These are phyloP conservation scores for Fusarium keratoplasticum DNA, from an alignment of 2,329 filamentous ascomycete genomes.

Conservation along the genomic window DNA sequence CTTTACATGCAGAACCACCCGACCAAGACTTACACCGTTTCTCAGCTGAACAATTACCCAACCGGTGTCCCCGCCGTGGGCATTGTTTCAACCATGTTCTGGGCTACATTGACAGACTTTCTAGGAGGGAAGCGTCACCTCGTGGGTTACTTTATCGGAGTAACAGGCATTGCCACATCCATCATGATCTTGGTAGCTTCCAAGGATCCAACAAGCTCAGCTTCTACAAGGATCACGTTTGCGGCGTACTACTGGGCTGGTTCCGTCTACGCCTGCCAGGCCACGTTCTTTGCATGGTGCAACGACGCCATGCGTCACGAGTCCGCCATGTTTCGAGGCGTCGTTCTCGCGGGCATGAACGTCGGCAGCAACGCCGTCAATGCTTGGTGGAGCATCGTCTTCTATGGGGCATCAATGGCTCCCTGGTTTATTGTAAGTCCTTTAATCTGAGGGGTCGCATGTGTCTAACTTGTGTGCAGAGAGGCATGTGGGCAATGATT, in stretches of 20 bases:
- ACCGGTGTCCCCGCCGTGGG: slow-evolving; percentile 67
- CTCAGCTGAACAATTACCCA: slow-evolving; percentile 68
- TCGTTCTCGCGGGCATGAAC: slow-evolving; percentile 81
- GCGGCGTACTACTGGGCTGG: slow-evolving; percentile 78
- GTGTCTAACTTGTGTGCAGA: slow-evolving; percentile 19
- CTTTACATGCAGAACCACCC: slow-evolving; percentile 64
- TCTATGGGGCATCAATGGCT: slow-evolving; percentile 75
- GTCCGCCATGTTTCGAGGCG: slow-evolving; percentile 70
- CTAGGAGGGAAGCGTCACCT: slow-evolving; percentile 72
- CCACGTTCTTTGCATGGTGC: slow-evolving; percentile 81
- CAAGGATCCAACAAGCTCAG: slow-evolving; percentile 50
- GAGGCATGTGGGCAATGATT: slow-evolving; percentile 82
- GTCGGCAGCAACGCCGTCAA: slow-evolving; percentile 75
- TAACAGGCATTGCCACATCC: slow-evolving; percentile 72
- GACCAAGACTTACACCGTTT: slow-evolving; percentile 54
- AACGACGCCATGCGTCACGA: slow-evolving; percentile 76
- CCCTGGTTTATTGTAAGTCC: slow-evolving; percentile 71
- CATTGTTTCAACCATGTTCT: slow-evolving; percentile 73
- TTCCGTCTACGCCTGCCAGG: slow-evolving; percentile 77
- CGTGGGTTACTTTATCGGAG: slow-evolving; percentile 73
- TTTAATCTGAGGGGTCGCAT: accelerated
- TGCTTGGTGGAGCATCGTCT: slow-evolving; percentile 79
- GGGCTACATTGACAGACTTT: slow-evolving; percentile 76
- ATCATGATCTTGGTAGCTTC: slow-evolving; percentile 70
- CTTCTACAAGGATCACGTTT: slow-evolving; percentile 66